phyloP scores from a whole-genome alignment of 2,329 filamentous ascomycete genomes.

The Talaromyces sp. region DNA sequence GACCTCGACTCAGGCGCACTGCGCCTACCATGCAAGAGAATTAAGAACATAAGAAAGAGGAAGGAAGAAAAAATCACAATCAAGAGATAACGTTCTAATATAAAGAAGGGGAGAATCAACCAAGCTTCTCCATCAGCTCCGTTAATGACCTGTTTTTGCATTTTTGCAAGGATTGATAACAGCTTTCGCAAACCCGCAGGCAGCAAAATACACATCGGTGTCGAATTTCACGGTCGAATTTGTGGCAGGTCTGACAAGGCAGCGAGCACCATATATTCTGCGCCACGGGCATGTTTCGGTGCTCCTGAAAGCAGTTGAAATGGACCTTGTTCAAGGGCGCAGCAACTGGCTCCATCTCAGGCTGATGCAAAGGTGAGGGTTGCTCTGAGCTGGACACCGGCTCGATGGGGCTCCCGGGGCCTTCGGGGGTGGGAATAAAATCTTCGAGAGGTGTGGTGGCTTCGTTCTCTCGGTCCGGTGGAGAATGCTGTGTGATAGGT shows the following conservation, averaged over 20 bases:
- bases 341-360: conserved; percentile 37
- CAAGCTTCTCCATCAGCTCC: conserved; percentile 33
- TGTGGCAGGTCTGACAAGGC: conserved; percentile 49
- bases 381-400: conserved; percentile 16
- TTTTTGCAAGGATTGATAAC: conserved; percentile 38
- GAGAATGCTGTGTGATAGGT: conserved; percentile 12
- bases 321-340: conserved; percentile 41
- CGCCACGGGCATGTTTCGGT: conserved; percentile 38
- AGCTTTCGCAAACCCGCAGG: conserved; percentile 43
- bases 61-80: conserved; percentile 3
- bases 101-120: conserved; percentile 2
- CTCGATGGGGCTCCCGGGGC: conserved; percentile 20
- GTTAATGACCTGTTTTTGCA: conserved; percentile 35
- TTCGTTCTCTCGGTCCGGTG: conserved; percentile 19
- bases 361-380: conserved; percentile 26
- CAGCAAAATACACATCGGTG: conserved; percentile 47
- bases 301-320: conserved; percentile 44
- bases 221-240: conserved; percentile 40
- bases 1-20: conserved; percentile 6
- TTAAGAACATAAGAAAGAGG: conserved; percentile 4
- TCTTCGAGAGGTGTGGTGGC: conserved; percentile 29
- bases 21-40: conserved; percentile 13
- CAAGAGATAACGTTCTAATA: background rate
- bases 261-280: conserved; percentile 44
- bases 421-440: conserved; percentile 38